phyloP scores from a whole-genome alignment of 2,329 filamentous ascomycete species.

The Aspergillus sp. region DNA sequence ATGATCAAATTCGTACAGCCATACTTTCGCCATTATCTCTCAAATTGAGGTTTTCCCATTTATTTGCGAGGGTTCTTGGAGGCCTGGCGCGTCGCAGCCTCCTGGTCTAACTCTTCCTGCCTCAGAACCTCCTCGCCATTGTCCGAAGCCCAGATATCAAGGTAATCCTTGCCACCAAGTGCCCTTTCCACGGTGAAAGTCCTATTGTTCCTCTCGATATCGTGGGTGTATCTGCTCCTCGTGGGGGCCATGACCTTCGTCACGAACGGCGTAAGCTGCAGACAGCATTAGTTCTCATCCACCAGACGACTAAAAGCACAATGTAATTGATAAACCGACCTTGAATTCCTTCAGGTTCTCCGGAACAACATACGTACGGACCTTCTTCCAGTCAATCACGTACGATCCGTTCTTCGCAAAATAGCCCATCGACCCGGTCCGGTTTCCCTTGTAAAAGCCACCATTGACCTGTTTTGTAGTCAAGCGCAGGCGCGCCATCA shows the following conservation, averaged over 20 bases:
- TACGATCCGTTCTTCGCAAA: conserved; percentile 66
- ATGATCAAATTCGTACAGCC: too few species aligned
- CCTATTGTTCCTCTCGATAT: conserved; percentile 29
- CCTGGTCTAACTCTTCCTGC: conserved; percentile 22
- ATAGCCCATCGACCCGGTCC: conserved; percentile 83
- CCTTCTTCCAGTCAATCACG: conserved; percentile 78
- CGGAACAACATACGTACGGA: conserved; percentile 87
- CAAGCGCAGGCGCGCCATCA: conserved; percentile 73
- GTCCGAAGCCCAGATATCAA: conserved; percentile 40
- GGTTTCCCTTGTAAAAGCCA: conserved; percentile 96
- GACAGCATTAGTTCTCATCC: conserved; percentile 36
- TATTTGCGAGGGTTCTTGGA: conserved; percentile 16
- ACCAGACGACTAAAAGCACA: not conserved
- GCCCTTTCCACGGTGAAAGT: conserved; percentile 28
- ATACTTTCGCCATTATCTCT: not conserved
- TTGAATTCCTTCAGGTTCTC: conserved; percentile 67
- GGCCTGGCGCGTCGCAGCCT: not conserved
- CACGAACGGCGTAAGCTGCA: conserved; percentile 48
- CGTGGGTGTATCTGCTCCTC: conserved; percentile 33
- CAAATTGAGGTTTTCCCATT: not conserved
- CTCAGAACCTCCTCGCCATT: conserved; percentile 35
- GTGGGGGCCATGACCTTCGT: conserved; percentile 43
- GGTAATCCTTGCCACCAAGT: conserved; percentile 37
- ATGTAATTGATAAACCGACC: conserved; percentile 48
- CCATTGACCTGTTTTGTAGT: conserved; percentile 92